phyloP scores from a whole-genome alignment of 331 rosid species.

The Erythrophleum ivorense region DNA sequence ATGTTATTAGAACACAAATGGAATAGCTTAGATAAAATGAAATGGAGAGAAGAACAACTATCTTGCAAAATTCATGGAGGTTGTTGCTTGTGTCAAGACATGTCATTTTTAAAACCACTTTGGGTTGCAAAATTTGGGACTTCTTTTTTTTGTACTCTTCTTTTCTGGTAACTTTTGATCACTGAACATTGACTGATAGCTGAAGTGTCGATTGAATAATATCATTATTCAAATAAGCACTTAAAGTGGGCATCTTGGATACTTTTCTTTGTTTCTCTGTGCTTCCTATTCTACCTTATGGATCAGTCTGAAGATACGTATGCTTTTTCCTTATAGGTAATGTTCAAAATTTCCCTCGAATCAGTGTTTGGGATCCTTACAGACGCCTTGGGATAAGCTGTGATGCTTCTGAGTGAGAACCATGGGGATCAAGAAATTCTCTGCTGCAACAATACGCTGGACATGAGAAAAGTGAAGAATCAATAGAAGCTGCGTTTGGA shows the following conservation, averaged over 20 bases:
- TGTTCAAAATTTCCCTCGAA: conserved; percentile 72
- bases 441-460: conserved; percentile 89
- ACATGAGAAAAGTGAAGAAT: conserved; percentile 90
- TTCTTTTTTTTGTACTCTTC: background rate
- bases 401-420: conserved; percentile 96
- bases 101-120: conserved; percentile 1
- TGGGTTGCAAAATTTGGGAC: background rate
- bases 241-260: background rate
- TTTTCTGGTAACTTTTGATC: background rate
- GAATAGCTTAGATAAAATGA: background rate
- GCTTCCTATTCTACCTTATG: conserved; percentile 9
- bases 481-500: conserved; percentile 96
- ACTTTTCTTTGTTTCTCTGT: background rate
- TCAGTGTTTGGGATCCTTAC: conserved; percentile 87
- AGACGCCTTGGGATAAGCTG: conserved; percentile 79
- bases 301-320: background rate
- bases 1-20: background rate
- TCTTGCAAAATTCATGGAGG: background rate
- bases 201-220: background rate
- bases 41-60: background rate
- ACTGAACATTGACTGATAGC: background rate
- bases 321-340: conserved; percentile 54
- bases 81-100: background rate
- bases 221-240: background rate
- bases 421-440: conserved; percentile 95